phyloP scores from a whole-genome alignment of 345 rosid genomes.

The Populus ilicifolia region DNA sequence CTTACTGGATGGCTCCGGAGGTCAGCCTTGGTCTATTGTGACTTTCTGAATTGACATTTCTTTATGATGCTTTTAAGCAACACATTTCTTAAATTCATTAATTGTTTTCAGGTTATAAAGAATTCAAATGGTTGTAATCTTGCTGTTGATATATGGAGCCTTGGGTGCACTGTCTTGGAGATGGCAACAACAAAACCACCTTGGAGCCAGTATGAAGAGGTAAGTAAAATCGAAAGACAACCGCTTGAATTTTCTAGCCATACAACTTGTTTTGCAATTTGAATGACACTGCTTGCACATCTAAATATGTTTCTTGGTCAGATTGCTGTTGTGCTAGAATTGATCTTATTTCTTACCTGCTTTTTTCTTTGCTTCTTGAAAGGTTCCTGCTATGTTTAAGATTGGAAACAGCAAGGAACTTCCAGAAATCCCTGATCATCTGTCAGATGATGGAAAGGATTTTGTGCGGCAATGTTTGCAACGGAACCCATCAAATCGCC shows the following conservation, averaged over 20 bases:
- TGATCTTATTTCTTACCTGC: not conserved
- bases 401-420: conserved; percentile 77
- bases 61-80: not conserved
- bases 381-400: conserved; percentile 65
- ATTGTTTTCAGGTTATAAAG: conserved; percentile 52
- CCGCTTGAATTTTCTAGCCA: not conserved
- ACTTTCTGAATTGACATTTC: not conserved
- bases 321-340: not conserved
- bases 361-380: conserved; percentile 6
- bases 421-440: conserved; percentile 63
- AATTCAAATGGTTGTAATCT: conserved; percentile 60
- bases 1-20: conserved; percentile 91
- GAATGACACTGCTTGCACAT: not conserved
- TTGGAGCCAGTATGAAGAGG: conserved; percentile 84
- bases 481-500: conserved; percentile 54
- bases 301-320: not conserved
- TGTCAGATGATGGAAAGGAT: conserved; percentile 64
- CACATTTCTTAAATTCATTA: not conserved
- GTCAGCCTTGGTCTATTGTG: conserved; percentile 22
- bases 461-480: conserved; percentile 59
- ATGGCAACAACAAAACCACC: conserved; percentile 87
- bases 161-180: conserved; percentile 79
- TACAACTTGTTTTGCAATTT: not conserved
- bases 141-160: conserved; percentile 89
- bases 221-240: conserved; percentile 23